Evolutionary conservation across 192 early-diverging fungal genomes (phyloP), one percentile per base, ranked within the genome.

Genomic region (Backusella luteola): DNA sequence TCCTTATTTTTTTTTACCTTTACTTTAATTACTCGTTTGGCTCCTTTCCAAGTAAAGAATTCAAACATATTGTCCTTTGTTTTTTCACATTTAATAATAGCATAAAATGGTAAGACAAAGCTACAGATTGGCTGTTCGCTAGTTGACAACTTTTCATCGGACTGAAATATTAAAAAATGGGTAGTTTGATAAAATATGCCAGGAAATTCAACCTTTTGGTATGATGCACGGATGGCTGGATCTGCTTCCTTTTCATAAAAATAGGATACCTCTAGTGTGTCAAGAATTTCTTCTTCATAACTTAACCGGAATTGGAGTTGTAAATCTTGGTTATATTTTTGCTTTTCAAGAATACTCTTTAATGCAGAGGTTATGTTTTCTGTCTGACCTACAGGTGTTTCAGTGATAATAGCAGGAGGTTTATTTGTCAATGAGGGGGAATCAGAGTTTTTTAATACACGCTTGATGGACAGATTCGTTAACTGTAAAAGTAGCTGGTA

Each of bases 401-500:
- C 56, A 14, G 56, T 26, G 56, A 0, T 63, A 2, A 34, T 44
- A 15, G 44, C 15, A 17, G 23, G 29, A 23, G 41, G 46, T 21
- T 35, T 36, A 21, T 49, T 17, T 34, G 52, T 21, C 12, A 67
- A 5, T 11, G 36, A 29, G 0, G 32, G 23, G 23, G 59, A 75
- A 38, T 66, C 67, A 23, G 74, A 75, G 79, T 90, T 93, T 75
- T 97, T 92, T 71, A 99, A 84, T 52, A 99, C 85, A 41, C 92
- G 88, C 70, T 94, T 89, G 93, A 98, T 95, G 9, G 96, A 92
- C 59, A 93, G 83, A 67, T 90, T 88, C 0, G 94, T 95, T 66
- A 99, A 85, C 74, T 97, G 94, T 68, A 96, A 91, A 17, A 99
- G 84, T 73, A 98, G 87, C 73, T 98, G 96, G 77, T 92, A 99